Base-by-base conservation (phyloP, 768 basidiomycete genomes). In the Hericium coralloides region DNA sequence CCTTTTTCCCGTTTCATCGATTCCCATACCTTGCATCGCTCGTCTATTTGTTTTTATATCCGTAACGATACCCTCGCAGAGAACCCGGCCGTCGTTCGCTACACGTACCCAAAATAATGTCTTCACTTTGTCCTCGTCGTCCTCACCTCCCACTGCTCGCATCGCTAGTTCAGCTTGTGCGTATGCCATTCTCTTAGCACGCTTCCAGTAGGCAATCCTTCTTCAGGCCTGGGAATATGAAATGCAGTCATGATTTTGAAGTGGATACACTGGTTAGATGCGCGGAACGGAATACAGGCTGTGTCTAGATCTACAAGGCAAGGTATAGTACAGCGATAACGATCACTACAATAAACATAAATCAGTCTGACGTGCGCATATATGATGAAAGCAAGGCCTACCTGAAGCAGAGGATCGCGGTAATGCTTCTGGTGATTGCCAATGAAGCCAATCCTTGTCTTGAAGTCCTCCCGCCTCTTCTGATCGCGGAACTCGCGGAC, bases 381-480 rank as follows among this genome's bases (percentile, higher is more conserved):
- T 45, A 17, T 7, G 43, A 20, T 17, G 41, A 39, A 51, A 22
- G 20, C 37, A 31, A 31, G 8, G 26, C 64, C 20, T 43, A 81
- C 83, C 72, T 77, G 85, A 65, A 82, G 71, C 10, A 82, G 66
- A 43, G 88, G 88, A 68, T 91, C 90, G 59, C 91, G 78, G 67
- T 74, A 91, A 67, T 95, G 92, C 69, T 95, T 95, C 68, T 98
- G 95, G 64, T 70, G 76, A 70, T 98, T 98, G 67, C 85, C 78
- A 36, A 82, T 80, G 68, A 86, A 90, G 0, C 73, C 92, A 12
- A 95, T 80, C 59, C 79, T 83, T 6, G 92, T 92, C 73, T 85
- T 92, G 78, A 92, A 93, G 38, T 87, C 81, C 66, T 95, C 89
- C 58, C 81, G 79, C 52, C 82, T 76, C 64, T 76, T 81, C 67